These are phyloP conservation scores for Bombardia bombarda DNA, from an alignment of 495 filamentous ascomycete species.

Conservation along the genomic window DNA sequence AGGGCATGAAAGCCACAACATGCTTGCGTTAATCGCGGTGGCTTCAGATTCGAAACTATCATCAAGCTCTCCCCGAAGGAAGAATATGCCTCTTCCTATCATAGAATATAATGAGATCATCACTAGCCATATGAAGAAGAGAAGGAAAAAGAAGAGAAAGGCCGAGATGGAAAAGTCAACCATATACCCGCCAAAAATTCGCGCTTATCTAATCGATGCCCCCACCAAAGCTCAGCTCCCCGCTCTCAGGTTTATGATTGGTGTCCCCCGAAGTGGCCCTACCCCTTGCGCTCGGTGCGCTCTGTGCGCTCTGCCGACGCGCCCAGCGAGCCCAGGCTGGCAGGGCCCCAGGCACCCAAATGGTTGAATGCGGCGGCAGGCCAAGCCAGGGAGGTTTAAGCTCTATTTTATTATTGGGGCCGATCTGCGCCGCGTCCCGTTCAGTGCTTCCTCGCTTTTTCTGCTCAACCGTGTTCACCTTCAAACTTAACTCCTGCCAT, in stretches of 20 bases:
- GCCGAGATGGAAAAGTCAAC: too few species aligned
- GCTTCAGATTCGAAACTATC: constrained; percentile 50
- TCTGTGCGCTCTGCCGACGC: not conserved
- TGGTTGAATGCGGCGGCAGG: too few species aligned
- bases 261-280: too few species aligned
- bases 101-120: constrained; percentile 46
- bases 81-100: constrained; percentile 56
- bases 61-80: constrained; percentile 44
- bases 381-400: too few species aligned
- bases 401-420: constrained; percentile 1
- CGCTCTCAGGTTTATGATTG: not conserved
- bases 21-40: constrained; percentile 12
- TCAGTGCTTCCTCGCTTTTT: too few species aligned
- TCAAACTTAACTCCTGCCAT: not conserved
- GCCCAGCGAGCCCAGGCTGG: too few species aligned
- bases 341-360: too few species aligned
- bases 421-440: not conserved
- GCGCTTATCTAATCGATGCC: constrained; percentile 8
- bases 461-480: constrained; percentile 1
- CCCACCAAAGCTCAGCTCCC: not conserved
- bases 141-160: constrained; percentile 11
- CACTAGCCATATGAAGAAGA: constrained; percentile 37
- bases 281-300: too few species aligned
- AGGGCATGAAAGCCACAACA: constrained; percentile 2
- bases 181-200: too few species aligned